Base-by-base conservation (phyloP, 352 stramenopile species). In the Pseudoperonospora humuli region DNA sequence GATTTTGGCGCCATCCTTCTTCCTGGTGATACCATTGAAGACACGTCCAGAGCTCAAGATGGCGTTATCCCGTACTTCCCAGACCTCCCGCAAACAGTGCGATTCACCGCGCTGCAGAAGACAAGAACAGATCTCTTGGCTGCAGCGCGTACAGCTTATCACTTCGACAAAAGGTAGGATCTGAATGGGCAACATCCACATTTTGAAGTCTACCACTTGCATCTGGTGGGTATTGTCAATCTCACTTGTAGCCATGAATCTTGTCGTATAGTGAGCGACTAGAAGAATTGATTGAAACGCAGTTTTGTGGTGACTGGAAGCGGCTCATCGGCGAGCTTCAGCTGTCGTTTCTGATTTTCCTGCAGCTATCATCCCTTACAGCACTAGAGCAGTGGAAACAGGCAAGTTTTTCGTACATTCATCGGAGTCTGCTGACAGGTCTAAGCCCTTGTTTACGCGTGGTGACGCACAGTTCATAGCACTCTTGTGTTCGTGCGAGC, bases 311-410 rank as follows among this genome's bases (percentile, higher is more conserved):
- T 0, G 50, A 66, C 31, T 96, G 82, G 81, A 38, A 84, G 41
- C 57, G 86, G 28, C 66, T 98, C 21, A 31, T 97, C 10, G 93
- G 85, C 19, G 91, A 98, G 67, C 51, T 97, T 45, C 89, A 98
- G 59, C 56, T 98, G n/a, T 74, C 86, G 3, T 97, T 96, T 50
- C 40, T 96, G 9, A 39, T 97, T 3, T 97, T 97, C 64, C 51
- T 98, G 25, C 77, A 96, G 58, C 51, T 97, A n/a, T 92, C 90
- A 32, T 98, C 91, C 28, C 72, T 97, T 17, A 61, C 75, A 10
- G 93, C 90, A 2, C 65, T 98, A 27, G 75, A 96, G 60, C 86
- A 97, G 58, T 98, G 93, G 93, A 96, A 95, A 49, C 70, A 91
- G 73, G 72, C 86, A 39, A 25, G n/a, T n/a, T 17, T 13, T 3